Evolutionary conservation across 208 protist species (phyloP).

Genomic region (Trypanosoma grayi): DNA sequence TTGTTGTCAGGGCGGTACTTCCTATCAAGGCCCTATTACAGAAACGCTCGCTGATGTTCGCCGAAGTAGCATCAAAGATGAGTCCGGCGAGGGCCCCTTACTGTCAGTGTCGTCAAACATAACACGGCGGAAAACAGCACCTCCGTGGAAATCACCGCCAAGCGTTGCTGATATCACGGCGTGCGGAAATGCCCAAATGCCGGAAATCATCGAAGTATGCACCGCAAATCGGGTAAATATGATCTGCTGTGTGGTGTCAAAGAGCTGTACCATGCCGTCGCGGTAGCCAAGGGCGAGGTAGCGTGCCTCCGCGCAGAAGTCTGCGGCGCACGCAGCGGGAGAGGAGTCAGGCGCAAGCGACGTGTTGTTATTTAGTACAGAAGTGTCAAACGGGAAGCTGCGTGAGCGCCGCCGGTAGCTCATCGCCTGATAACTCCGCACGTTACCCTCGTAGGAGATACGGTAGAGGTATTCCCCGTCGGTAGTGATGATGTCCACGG

Average conservation of each 20-base stretch:
- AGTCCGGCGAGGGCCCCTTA: neutral
- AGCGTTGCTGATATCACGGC: constrained; percentile 7
- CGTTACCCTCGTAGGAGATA: constrained; percentile 22
- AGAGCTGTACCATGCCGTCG: constrained; percentile 71
- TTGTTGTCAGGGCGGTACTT: no score
- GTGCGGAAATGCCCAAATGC: constrained; percentile 20
- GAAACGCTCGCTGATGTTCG: no score
- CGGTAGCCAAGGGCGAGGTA: constrained; percentile 55
- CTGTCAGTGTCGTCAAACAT: constrained; percentile 14
- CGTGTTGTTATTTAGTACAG: neutral
- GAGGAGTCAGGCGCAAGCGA: neutral
- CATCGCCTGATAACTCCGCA: constrained; percentile 8
- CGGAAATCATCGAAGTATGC: constrained; percentile 1
- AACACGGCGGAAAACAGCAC: constrained; percentile 8
- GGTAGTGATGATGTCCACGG: constrained; percentile 18
- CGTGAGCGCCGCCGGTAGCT: constrained; percentile 1
- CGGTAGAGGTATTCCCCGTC: constrained; percentile 21
- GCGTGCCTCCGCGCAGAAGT: constrained; percentile 21
- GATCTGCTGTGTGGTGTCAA: constrained; percentile 63
- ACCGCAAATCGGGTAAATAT: constrained; percentile 47
- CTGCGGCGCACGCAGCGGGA: constrained; percentile 12
- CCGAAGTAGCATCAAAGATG: neutral
- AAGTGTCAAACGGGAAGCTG: constrained; percentile 6
- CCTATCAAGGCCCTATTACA: no score
- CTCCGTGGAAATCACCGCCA: neutral